Evolutionary conservation across 2,329 filamentous ascomycete genomes (phyloP), one percentile per base, ranked within the genome.

Genomic region (Monosporascus sp.): DNA sequence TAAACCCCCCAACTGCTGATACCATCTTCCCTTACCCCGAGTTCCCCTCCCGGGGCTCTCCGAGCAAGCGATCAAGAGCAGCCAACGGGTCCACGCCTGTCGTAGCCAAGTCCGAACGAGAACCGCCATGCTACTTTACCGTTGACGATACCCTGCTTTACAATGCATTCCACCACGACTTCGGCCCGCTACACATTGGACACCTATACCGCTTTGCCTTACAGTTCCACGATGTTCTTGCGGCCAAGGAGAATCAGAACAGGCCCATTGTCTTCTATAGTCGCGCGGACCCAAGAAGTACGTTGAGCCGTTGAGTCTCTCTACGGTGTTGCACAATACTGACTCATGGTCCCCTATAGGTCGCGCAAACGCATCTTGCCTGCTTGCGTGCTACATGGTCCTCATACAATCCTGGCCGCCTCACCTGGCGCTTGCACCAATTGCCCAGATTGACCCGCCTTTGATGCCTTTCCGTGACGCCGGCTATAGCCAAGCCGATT

Each of bases 391-490:
- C 76, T 99, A 99, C 75, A 97, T 99, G 92, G 92, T 99, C 44
- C 76, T 99, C 59, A 96, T 99, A 63, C 94, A 99, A 74, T 90
- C 89, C 42, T 99, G 94, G 94, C 90, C 94, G 47, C 94, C 94
- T 50, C 94, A 99, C 76, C 78, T 97, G 63, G 94, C 94, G 36
- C 82, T 99, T 42, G 93, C 93, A 14, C 94, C 94, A 15, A 96
- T 99, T 67, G 90, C 94, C 6, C 94, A 99, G 74, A 88, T 95
- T 65, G 94, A 99, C 67, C 94, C 94, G 45, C 94, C 94, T 24
- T 82, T 96, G 77, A 99, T 99, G 94, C 94, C 94, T 11, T 99
- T 99, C 81, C 85, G 94, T 57, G 94, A 99, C 70, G 94, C 94
- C 54, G 94, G 94, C 51, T 99, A 99, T 78, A 97, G 92, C 72